Evolutionary conservation across 352 stramenopile species (phyloP).

Genomic region (Phytophthora rubi): DNA sequence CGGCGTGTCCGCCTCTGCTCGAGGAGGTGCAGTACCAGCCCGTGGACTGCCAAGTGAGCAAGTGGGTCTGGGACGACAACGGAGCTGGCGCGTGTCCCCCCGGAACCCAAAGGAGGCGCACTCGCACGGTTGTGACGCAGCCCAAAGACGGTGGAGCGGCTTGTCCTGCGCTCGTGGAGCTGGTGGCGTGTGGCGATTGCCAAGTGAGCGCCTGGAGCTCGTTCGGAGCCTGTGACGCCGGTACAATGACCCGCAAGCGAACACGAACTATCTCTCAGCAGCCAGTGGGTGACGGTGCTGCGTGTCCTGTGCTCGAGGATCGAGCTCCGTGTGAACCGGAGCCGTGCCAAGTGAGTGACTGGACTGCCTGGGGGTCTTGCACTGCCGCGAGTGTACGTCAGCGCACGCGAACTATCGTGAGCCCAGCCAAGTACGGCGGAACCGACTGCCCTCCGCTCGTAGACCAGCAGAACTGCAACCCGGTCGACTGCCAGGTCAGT

Average conservation of each 20-base stretch:
- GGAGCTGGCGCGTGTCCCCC: constrained; percentile 39
- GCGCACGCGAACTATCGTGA: constrained; percentile 54
- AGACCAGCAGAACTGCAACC: constrained; percentile 70
- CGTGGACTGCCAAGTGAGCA: constrained; percentile 61
- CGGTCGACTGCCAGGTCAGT: constrained; percentile 62
- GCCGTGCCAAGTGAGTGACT: constrained; percentile 61
- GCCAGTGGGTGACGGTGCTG: constrained; percentile 54
- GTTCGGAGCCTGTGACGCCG: constrained; percentile 43
- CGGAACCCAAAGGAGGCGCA: constrained; percentile 37
- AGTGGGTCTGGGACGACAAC: constrained; percentile 59
- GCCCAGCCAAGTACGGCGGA: constrained; percentile 50
- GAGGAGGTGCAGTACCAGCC: constrained; percentile 62
- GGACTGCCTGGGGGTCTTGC: constrained; percentile 52
- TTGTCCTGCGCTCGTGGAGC: constrained; percentile 36
- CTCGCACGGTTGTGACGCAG: constrained; percentile 31
- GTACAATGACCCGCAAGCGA: constrained; percentile 46
- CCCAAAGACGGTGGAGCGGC: constrained; percentile 43
- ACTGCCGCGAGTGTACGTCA: constrained; percentile 41
- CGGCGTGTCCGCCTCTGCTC: constrained; percentile 47
- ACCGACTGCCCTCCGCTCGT: constrained; percentile 47
- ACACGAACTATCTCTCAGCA: constrained; percentile 57
- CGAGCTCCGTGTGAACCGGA: constrained; percentile 50
- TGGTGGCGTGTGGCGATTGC: constrained; percentile 57
- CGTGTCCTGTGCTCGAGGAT: constrained; percentile 52
- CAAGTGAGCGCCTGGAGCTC: constrained; percentile 58